Conservation (phyloP, 805 yeast species). For the Saturnispora quitensis region DNA sequence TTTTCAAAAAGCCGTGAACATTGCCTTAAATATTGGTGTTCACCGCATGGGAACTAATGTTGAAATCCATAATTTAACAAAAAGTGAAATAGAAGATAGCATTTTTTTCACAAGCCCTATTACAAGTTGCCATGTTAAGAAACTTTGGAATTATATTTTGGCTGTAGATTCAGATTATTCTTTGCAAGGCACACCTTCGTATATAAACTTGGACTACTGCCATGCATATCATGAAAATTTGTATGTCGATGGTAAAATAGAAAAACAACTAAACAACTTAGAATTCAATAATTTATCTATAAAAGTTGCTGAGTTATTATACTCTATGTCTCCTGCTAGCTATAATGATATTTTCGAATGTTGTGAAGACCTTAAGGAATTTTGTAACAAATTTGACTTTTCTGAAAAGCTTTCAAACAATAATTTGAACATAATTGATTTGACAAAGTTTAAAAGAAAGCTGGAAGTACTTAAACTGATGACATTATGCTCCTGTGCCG, state of each 20-base stretch:
- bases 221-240: constrained; percentile 6
- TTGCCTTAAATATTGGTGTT: constrained; percentile 2
- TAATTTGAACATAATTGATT: constrained; percentile 1
- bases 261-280: neutral
- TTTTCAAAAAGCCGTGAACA: constrained; percentile 5
- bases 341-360: neutral
- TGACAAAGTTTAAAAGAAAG: constrained; percentile 6
- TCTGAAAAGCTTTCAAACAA: neutral
- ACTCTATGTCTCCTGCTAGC: neutral
- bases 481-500: neutral
- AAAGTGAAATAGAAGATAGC: neutral
- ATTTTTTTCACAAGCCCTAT: constrained; percentile 8
- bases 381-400: neutral
- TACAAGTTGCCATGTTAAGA: constrained; percentile 2
- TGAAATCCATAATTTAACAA: neutral
- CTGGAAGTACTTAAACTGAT: constrained; percentile 4
- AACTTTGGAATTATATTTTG: constrained; percentile 15
- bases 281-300: neutral
- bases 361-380: neutral
- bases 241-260: neutral
- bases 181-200: constrained; percentile 8
- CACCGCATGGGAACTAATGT: neutral
- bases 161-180: constrained; percentile 11
- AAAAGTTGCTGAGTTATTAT: neutral
- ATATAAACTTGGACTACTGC: constrained; percentile 12